Percentiles rank a stretch among this genome's conserved stretches.
Conservation (phyloP, 176 grass and related monocot species). For the Oryza coarctata region DNA sequence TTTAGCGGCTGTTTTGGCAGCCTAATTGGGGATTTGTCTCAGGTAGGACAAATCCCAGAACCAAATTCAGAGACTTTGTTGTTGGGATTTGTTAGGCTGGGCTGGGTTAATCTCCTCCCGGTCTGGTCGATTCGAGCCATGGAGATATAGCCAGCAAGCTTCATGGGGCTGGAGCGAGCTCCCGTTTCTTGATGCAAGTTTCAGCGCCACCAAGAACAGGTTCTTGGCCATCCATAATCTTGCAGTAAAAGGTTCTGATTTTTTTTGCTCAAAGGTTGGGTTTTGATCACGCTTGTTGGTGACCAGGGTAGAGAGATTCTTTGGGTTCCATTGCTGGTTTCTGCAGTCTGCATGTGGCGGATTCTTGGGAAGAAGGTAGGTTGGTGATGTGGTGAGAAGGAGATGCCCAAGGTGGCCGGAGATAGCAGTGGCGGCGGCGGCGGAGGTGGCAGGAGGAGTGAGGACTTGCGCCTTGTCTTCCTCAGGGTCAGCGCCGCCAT, state of each 20-base stretch:
- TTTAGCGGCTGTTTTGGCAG: constrained; percentile 20
- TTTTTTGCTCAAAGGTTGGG: constrained; percentile 17
- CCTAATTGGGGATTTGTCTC: background rate
- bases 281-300: constrained; percentile 12
- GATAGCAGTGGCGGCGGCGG: constrained; percentile 25
- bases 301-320: background rate
- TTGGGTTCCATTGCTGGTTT: constrained; percentile 5
- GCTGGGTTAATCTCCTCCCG: constrained; percentile 4
- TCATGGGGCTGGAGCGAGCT: constrained; percentile 38
- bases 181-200: constrained; percentile 34
- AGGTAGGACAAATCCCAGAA: background rate
- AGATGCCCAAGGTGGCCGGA: constrained; percentile 38
- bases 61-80: background rate
- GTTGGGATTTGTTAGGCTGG: constrained; percentile 22
- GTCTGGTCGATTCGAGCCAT: constrained; percentile 21
- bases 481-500: constrained; percentile 58
- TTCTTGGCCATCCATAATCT: constrained; percentile 11
- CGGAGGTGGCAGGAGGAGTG: constrained; percentile 20
- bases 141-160: constrained; percentile 29
- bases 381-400: constrained; percentile 15
- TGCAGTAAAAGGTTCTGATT: background rate
- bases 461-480: constrained; percentile 49
- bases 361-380: constrained; percentile 18
- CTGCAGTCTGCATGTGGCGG: constrained; percentile 19
- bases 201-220: constrained; percentile 16